Conservation (phyloP, 192 early-diverging fungal species). For the Funneliformis mosseae region DNA sequence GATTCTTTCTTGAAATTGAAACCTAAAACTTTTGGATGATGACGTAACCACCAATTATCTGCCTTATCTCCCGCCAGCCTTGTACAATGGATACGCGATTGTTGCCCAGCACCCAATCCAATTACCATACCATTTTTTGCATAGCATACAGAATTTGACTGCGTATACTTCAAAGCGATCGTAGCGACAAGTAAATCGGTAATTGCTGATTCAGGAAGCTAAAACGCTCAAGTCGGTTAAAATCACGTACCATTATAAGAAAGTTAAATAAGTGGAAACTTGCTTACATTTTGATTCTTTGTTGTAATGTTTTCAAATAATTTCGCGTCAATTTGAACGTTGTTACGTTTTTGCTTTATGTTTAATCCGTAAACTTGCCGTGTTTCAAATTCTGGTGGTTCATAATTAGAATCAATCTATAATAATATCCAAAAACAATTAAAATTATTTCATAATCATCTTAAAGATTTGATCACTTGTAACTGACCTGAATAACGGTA, state of each 20-base stretch:
- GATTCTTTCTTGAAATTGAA: conserved; percentile 84
- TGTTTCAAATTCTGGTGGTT: conserved; percentile 81
- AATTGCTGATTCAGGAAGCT: conserved; percentile 4
- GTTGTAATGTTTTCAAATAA: conserved; percentile 89
- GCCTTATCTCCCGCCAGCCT: conserved; percentile 99
- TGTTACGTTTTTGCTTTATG: conserved; percentile 92
- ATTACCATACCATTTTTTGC: conserved; percentile 97
- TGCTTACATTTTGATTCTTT: conserved; percentile 67
- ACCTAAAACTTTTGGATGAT: conserved; percentile 91
- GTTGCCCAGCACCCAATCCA: conserved; percentile 97
- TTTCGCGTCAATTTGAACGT: conserved; percentile 70
- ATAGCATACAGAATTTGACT: conserved; percentile 99
- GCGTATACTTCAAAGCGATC: conserved; percentile 98
- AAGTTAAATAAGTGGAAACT: not conserved
- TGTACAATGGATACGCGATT: conserved; percentile 98
- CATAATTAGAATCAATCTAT: conserved; percentile 84
- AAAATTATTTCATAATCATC: not conserved
- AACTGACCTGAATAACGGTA: conserved; percentile 72
- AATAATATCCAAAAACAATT: not conserved
- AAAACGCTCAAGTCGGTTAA: not conserved
- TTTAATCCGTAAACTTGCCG: conserved; percentile 95
- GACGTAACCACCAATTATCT: conserved; percentile 98
- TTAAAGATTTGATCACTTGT: not conserved
- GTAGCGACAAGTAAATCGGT: conserved; percentile 76
- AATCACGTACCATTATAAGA: not conserved